These are phyloP conservation scores for Corylus heterophylla DNA, from an alignment of 306 rosid genomes.

Conservation along the genomic window DNA sequence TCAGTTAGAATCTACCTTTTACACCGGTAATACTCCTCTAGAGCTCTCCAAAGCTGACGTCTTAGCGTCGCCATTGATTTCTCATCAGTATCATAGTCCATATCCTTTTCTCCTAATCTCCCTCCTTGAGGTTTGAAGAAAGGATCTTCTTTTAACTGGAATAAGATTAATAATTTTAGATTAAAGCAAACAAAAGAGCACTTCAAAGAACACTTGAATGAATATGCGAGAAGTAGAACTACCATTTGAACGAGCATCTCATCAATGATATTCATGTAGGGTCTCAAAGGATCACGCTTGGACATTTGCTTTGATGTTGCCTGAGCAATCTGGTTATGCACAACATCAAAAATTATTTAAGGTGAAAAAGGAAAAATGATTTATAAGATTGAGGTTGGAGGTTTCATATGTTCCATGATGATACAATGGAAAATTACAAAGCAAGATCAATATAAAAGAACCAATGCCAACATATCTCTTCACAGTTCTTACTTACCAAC, in stretches of 20 bases:
- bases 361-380: background rate
- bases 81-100: slow-evolving; percentile 97
- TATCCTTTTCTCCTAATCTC: slow-evolving; percentile 78
- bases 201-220: background rate
- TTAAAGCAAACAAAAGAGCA: slow-evolving; percentile 24
- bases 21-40: slow-evolving; percentile 87
- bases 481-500: no score
- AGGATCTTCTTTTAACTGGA: slow-evolving; percentile 88
- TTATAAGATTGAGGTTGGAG: background rate
- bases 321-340: slow-evolving; percentile 71
- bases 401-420: background rate
- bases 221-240: slow-evolving; percentile 18
- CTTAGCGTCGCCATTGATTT: slow-evolving; percentile 96
- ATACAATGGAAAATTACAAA: background rate
- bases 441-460: background rate
- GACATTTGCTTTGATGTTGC: slow-evolving; percentile 97
- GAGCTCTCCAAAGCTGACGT: slow-evolving; percentile 88
- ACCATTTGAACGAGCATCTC: slow-evolving; percentile 81
- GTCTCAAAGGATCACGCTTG: slow-evolving; percentile 91
- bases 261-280: slow-evolving; percentile 83
- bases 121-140: slow-evolving; percentile 98
- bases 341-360: background rate
- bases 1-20: slow-evolving; percentile 60
- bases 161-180: slow-evolving; percentile 16
- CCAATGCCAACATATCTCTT: background rate